Evolutionary conservation across 2,329 filamentous ascomycete species (phyloP), one percentile per base, ranked within the genome.

Genomic region (Beauveria bassiana): DNA sequence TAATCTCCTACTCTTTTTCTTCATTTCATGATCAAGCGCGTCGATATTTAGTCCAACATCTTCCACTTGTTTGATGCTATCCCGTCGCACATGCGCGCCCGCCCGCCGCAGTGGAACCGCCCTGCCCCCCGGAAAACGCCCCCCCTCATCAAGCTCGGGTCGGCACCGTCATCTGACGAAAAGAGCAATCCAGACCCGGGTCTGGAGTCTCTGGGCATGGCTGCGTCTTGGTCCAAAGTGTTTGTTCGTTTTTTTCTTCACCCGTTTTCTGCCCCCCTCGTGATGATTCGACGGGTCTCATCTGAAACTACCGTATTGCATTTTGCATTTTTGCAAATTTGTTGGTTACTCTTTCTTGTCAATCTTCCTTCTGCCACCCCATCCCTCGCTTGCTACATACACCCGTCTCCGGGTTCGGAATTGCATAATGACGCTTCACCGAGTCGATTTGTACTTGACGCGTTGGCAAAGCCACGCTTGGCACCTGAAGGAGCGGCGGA

Each of bases 131-230:
- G 28, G 24, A 38, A 56, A 46, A 50, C 24, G 47, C 53, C 31
- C 38, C 54, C 54, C 34, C 34, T n/a, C 14, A n/a, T 45, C 43
- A 57, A 57, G 43, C 54, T 49, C 56, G 46, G 56, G 56, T 51
- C 56, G 56, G 56, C 34, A 38, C 46, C 46, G 47, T 59, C 56
- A 59, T 59, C 56, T 59, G 56, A 59, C 56, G 56, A 59, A 51
- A 50, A 51, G n/a, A 51, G 38, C 47, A 59, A 59, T 52, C 47
- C 47, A 45, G 57, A 45, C 57, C 38, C n/a, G 40, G 47, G 57
- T 59, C 57, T 52, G 46, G 56, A 26, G 24, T 26, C 24, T 26
- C 24, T 24, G 24, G 24, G 24, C 38, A 16, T 26, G 24, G 24
- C 34, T 45, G 26, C 45, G 16, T 51, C 31, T 51, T 59, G 46